These are phyloP conservation scores for Colletotrichum sp. DNA, from an alignment of 2,329 filamentous ascomycete species.

Conservation along the genomic window DNA sequence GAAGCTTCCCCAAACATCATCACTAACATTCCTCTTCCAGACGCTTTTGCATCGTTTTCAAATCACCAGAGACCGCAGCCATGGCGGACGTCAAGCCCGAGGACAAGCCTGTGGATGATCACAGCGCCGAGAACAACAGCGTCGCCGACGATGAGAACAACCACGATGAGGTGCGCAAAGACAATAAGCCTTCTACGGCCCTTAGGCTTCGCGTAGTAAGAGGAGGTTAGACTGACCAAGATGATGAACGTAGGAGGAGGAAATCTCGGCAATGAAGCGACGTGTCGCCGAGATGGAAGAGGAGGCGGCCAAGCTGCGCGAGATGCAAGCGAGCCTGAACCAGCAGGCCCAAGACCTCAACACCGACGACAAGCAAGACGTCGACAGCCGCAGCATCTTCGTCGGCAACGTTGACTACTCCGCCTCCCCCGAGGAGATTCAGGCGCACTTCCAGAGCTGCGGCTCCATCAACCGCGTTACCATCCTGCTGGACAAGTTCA, in stretches of 20 bases:
- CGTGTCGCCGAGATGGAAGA: conserved; percentile 90
- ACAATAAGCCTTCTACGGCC: conserved; percentile 4
- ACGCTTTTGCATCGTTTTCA: neutral
- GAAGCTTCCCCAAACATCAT: neutral
- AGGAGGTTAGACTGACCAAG: conserved; percentile 23
- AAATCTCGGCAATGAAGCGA: conserved; percentile 87
- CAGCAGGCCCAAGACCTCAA: conserved; percentile 81
- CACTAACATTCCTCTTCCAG: neutral
- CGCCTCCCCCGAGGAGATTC: conserved; percentile 95
- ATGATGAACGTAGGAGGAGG: conserved; percentile 66
- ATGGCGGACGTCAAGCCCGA: conserved; percentile 34
- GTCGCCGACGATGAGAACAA: conserved; percentile 42
- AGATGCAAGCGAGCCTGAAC: conserved; percentile 87
- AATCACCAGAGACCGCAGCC: neutral
- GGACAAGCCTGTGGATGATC: conserved; percentile 30
- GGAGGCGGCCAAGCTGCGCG: conserved; percentile 82
- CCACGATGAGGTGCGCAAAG: conserved; percentile 50
- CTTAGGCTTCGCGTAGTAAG: conserved; percentile 18
- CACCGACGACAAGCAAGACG: conserved; percentile 81
- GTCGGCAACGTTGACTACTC: conserved; percentile 99
- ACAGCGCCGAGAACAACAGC: conserved; percentile 32
- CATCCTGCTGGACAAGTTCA: conserved; percentile 97
- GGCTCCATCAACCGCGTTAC: conserved; percentile 98
- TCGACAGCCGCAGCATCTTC: conserved; percentile 95
- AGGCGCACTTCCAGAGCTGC: conserved; percentile 97